phyloP scores from a whole-genome alignment of 345 rosid species.

The Camelina neglecta region DNA sequence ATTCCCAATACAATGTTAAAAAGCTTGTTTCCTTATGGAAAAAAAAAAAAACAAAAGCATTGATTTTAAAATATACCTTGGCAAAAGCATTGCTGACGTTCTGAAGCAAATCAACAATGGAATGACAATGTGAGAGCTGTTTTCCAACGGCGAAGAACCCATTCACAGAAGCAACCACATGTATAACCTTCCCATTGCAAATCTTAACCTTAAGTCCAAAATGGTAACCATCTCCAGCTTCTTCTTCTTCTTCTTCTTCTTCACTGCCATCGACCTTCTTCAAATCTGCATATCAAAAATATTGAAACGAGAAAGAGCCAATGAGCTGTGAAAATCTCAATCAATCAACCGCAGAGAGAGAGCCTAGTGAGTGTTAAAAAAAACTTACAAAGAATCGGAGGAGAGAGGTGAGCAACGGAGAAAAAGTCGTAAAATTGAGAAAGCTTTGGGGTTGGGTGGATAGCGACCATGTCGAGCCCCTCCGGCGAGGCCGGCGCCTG shows the following conservation, averaged over 20 bases:
- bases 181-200: constrained; percentile 83
- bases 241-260: constrained; percentile 5
- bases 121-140: constrained; percentile 57
- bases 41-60: not conserved
- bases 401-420: constrained; percentile 72
- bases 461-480: constrained; percentile 50
- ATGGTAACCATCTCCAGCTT: constrained; percentile 26
- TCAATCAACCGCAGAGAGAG: not conserved
- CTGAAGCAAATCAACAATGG: constrained; percentile 82
- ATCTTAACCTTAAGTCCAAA: constrained; percentile 63
- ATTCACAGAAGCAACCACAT: constrained; percentile 65
- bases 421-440: constrained; percentile 89
- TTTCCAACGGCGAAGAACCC: constrained; percentile 89
- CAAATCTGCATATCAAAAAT: constrained; percentile 19
- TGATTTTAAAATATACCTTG: constrained; percentile 43
- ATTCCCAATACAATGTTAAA: not conserved
- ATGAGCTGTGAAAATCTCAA: not conserved
- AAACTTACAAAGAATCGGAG: constrained; percentile 77
- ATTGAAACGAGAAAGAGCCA: not conserved
- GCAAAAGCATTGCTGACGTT: constrained; percentile 78
- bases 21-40: not conserved
- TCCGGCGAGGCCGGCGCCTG: constrained; percentile 37
- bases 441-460: constrained; percentile 78
- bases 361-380: not conserved
- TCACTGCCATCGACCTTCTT: constrained; percentile 57